Evolutionary conservation across 768 basidiomycete species (phyloP), one percentile per base, ranked within the genome.

Genomic region (Termitomyces heimii): DNA sequence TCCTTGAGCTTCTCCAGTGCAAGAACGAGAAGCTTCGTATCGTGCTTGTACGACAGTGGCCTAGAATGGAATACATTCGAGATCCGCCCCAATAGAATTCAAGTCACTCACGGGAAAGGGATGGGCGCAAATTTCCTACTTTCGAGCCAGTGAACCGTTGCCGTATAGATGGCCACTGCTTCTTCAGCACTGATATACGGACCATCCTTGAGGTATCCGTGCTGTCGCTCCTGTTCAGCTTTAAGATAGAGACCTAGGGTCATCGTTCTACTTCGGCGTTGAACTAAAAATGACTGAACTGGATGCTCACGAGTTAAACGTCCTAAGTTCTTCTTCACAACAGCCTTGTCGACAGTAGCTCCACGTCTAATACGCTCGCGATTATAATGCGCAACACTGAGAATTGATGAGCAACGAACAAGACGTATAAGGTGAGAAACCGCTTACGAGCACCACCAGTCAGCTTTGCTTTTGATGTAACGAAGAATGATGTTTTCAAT

Each of bases 101-200:
- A 37, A 48, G 35, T 26, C n/a, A 72, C 86, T 66, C 67, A 90
- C 80, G 97, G 97, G 86, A 99, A 99, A 39, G 97, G 97, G 65
- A 99, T 99, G 2, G 97, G 96, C 6, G 94, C 90, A 73, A 98
- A 98, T 71, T 98, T 98, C 65, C 96, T 83, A 65, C 89, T 93
- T 73, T 99, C 97, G 24, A 99, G 79, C 97, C 97, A 99, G 72
- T 99, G 96, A 2, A 98, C 96, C 0, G 96, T 98, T 10, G 95
- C 93, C 0, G 96, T 96, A 73, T 98, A 99, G 67, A 98, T 94
- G 3, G 97, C 97, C 22, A 98, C 96, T 53, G 96, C 97, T 68
- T 98, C 97, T 70, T 98, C 97, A 13, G 96, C 94, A 63, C 92
- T 96, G 72, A 99, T 94, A 69, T 99, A 98, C 6, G 97, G 97